These are phyloP conservation scores for Coniosporium apollinis DNA, from an alignment of 495 filamentous ascomycete species.

Conservation along the genomic window DNA sequence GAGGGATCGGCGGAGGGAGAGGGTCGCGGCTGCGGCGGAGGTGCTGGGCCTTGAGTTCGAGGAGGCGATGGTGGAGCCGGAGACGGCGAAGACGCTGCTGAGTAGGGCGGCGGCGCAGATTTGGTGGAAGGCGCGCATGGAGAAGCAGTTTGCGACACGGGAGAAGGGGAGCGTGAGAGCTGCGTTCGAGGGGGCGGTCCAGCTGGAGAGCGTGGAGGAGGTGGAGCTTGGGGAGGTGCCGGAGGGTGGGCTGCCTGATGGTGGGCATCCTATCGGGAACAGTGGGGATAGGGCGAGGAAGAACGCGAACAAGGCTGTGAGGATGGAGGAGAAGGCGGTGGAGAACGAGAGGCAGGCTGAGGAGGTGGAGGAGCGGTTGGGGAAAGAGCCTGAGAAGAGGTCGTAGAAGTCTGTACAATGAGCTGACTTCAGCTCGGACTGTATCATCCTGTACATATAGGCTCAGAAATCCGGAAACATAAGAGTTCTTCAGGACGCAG, in stretches of 20 bases:
- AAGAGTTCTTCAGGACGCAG: too few relatives aligned
- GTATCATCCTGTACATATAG: too few relatives aligned
- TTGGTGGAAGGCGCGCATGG: too few relatives aligned
- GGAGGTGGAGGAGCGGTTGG: conserved; percentile 3
- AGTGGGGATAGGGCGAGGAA: conserved; percentile 10
- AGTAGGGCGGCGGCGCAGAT: too few relatives aligned
- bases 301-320: conserved; percentile 13
- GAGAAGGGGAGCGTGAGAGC: conserved; percentile 4
- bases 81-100: conserved; percentile 7
- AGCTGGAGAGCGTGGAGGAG: conserved; percentile 2
- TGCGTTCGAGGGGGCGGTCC: conserved; percentile 4
- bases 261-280: conserved; percentile 12
- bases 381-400: too few relatives aligned
- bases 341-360: conserved; percentile 5
- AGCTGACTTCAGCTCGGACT: too few relatives aligned
- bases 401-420: too few relatives aligned
- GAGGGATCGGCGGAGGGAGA: conserved; percentile 1
- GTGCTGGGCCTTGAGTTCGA: neutral
- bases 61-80: conserved; percentile 3
- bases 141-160: too few relatives aligned
- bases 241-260: conserved; percentile 13
- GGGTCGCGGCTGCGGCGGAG: conserved; percentile 3
- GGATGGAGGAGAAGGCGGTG: conserved; percentile 7
- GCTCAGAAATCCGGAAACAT: too few relatives aligned
- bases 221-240: conserved; percentile 12